phyloP scores from a whole-genome alignment of 257 asterid species.

The Phtheirospermum japonicum region DNA sequence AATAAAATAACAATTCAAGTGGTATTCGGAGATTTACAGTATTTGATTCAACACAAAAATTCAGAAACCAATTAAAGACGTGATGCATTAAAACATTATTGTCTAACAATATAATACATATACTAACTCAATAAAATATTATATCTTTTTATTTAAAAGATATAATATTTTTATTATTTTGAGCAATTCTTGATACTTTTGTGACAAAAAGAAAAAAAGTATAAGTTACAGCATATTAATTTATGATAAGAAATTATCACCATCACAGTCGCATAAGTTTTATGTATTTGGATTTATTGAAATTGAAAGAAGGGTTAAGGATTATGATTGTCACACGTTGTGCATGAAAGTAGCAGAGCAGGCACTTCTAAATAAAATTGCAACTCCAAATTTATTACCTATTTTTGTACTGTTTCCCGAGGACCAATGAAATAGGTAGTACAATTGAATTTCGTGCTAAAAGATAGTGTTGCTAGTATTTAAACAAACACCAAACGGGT shows the following conservation, averaged over 20 bases:
- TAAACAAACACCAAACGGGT: not conserved
- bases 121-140: too few species aligned
- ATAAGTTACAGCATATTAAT: not conserved
- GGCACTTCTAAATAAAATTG: conserved; percentile 2
- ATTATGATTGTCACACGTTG: conserved; percentile 40
- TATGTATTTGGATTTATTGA: not conserved
- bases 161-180: too few species aligned
- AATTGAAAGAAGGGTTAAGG: not conserved
- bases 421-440: conserved; percentile 30
- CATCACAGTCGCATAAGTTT: not conserved
- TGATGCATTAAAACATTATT: too few species aligned
- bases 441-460: conserved; percentile 49
- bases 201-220: not conserved
- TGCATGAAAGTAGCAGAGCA: conserved; percentile 52
- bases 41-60: too few species aligned
- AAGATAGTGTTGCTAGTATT: conserved; percentile 28
- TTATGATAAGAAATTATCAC: not conserved
- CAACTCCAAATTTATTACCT: too few species aligned
- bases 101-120: too few species aligned
- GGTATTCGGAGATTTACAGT: too few species aligned
- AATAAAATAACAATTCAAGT: too few species aligned
- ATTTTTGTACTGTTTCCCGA: conserved; percentile 29
- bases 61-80: too few species aligned
- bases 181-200: too few species aligned
- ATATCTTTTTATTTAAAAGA: too few species aligned